Base-by-base conservation (phyloP, 1,284 basidiomycete genomes). In the Leucoagaricus sp. region DNA sequence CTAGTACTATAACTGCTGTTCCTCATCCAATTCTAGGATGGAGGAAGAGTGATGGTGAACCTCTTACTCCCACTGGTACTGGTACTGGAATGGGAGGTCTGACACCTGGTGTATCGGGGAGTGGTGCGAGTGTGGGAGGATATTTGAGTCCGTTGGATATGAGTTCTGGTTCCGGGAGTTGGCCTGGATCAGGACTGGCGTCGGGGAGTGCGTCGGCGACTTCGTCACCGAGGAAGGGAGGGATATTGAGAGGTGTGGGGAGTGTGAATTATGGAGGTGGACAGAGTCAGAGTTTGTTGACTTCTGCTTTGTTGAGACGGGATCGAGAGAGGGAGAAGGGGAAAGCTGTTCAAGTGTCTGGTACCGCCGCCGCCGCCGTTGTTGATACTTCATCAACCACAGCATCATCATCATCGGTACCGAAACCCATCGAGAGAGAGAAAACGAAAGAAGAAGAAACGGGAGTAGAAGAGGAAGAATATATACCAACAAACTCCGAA, bases 111-210 rank as follows among this genome's bases (percentile, higher is more conserved):
- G 61, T 56, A 12, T 33, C 12, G 26, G 68, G 69, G n/a, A 15
- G 23, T 28, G 26, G 42, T 44, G 19, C 3, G 42, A 23, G 42
- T 44, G 42, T 23, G 19, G 23, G 42, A 12, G 81, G 76, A 56
- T 73, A 79, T 40, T 62, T 84, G 23, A 84, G 82, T 49, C 81
- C 81, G 8, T 64, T 83, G 4, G 63, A 71, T 46, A 61, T 82
- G 4, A 33, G 36, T 38, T 38, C 17, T n/a, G 7, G 5, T 38
- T 38, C 15, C 13, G 61, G 58, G 25, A 69, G 70, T n/a, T 8
- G 15, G 31, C 12, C 31, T 33, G 31, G 31, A 12, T 33, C 12
- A 12, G 31, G 9, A 4, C 4, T 15, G 15, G 36, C 36, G 5
- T 38, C 36, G 36, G 4, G 9, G n/a, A 31, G 29, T 31, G 7